phyloP scores from a whole-genome alignment of 2,329 filamentous ascomycete species.

The Alternaria triticina region DNA sequence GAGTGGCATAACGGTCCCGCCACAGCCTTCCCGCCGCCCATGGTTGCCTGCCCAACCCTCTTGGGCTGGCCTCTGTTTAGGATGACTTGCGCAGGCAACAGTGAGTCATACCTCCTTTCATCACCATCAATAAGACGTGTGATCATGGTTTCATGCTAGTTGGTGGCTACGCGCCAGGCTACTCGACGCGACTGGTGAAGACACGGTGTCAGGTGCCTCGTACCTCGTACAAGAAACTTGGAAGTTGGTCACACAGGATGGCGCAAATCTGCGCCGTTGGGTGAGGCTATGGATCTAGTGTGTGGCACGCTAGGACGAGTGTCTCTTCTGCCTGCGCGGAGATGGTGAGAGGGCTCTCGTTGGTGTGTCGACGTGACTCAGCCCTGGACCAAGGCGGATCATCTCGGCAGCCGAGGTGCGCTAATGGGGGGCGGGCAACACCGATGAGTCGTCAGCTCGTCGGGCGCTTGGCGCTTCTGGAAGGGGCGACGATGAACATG shows the following conservation, averaged over 20 bases:
- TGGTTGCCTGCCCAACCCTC: slow-evolving; percentile 10
- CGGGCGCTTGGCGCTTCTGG: slow-evolving; percentile 23
- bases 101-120: slow-evolving; percentile 18
- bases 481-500: slow-evolving; percentile 20
- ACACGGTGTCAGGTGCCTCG: slow-evolving; percentile 41
- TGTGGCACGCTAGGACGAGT: slow-evolving; percentile 12
- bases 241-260: slow-evolving; percentile 23
- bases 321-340: slow-evolving; percentile 26
- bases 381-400: slow-evolving; percentile 27
- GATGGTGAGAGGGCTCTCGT: slow-evolving; percentile 11
- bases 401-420: slow-evolving; percentile 16
- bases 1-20: neutral
- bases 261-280: slow-evolving; percentile 18
- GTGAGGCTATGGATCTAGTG: slow-evolving; percentile 10
- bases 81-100: slow-evolving; percentile 13
- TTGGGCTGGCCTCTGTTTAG: neutral
- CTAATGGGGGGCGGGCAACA: slow-evolving; percentile 13
- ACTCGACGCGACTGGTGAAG: slow-evolving; percentile 15
- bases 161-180: slow-evolving; percentile 9
- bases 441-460: slow-evolving; percentile 19
- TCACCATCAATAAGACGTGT: slow-evolving; percentile 13
- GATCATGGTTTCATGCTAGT: slow-evolving; percentile 14
- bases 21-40: slow-evolving; percentile 5
- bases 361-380: slow-evolving; percentile 33
- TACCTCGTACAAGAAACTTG: slow-evolving; percentile 14